Base-by-base conservation (phyloP, 805 yeast genomes). In the Saccharomycopsis babjevae region DNA sequence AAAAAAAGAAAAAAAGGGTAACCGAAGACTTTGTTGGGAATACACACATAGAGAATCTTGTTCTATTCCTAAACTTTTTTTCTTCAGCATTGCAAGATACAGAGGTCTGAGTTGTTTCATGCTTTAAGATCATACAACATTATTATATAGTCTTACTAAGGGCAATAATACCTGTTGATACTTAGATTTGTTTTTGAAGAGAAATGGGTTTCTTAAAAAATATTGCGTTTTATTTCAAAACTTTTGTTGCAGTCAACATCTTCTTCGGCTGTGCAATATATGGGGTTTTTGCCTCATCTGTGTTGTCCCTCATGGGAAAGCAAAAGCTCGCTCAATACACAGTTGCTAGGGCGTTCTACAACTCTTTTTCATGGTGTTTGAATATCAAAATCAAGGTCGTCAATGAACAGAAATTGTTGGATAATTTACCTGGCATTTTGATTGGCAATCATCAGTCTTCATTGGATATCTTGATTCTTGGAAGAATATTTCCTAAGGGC, bases 371-470 rank as follows among this genome's bases (percentile, higher is more conserved):
- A 39, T 71, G 75, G 2, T 56, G 85, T 3, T 73, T 92, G 73
- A 92, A 96, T 0, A 77, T 92, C 66, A 84, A 79, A 65, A 83
- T 93, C 62, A 81, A 79, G 59, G 75, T 94, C 61, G 83, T 83
- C 62, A 84, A 88, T 67, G 89, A 85, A 56, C 83, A 86, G 60
- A 74, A 79, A 61, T 70, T 89, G 60, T 36, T 55, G 13, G 50
- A 59, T 8, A 71, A 77, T 7, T 68, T 80, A 50, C 98, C 98
- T 3, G 96, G 91, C 3, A 82, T 93, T 61, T 79, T 88, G 58
- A 77, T 93, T 4, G 83, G 94, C 11, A 93, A 93, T 74, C 99
- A 93, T 76, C 99, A 93, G 76, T 83, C 94, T 38, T 90, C 89
- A 38, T 74, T 94, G 65, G 99, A 94, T 71, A 83, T 94, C 61